A percentile compares a stretch with the other conserved stretches of the same genome.
These are phyloP conservation scores for Kodamaea kakaduensis DNA, from an alignment of 805 yeast species.

Conservation along the genomic window DNA sequence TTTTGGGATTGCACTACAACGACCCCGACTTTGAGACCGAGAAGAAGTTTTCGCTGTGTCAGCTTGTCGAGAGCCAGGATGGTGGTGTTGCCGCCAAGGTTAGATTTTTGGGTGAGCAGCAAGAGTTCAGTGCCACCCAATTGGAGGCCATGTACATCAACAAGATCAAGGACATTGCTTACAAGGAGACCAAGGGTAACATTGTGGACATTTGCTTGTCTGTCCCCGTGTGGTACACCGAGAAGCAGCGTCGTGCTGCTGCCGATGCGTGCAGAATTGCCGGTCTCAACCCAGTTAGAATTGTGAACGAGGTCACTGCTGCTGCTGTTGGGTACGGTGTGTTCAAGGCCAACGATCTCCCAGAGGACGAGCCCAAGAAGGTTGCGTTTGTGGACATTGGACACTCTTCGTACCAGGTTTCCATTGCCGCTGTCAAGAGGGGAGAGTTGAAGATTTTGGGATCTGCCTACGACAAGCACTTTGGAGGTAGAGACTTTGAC, in stretches of 20 bases:
- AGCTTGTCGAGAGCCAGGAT: conserved; percentile 62
- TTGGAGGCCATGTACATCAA: conserved; percentile 91
- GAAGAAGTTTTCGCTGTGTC: conserved; percentile 67
- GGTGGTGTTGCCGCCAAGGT: conserved; percentile 85
- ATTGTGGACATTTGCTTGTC: conserved; percentile 88
- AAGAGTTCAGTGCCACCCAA: conserved; percentile 82
- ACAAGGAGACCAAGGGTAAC: conserved; percentile 75
- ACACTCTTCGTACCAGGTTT: conserved; percentile 89
- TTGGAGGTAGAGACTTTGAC: conserved; percentile 98
- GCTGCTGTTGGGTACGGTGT: conserved; percentile 99
- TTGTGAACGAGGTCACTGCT: conserved; percentile 95
- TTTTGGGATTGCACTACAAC: conserved; percentile 68
- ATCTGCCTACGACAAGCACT: conserved; percentile 89
- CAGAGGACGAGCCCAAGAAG: conserved; percentile 87
- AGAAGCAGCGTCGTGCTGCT: conserved; percentile 93
- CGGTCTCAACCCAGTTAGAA: conserved; percentile 96
- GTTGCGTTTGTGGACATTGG: conserved; percentile 97
- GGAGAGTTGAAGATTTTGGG: conserved; percentile 95
- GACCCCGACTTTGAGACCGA: conserved; percentile 80
- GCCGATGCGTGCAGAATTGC: conserved; percentile 94
- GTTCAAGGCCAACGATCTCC: conserved; percentile 86
- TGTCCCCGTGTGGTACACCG: conserved; percentile 97
- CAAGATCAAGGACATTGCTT: conserved; percentile 79
- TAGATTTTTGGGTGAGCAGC: conserved; percentile 72
- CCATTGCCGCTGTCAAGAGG: conserved; percentile 86